These are phyloP conservation scores for Arbutus unedo DNA, from an alignment of 148 eudicot species.

Conservation along the genomic window DNA sequence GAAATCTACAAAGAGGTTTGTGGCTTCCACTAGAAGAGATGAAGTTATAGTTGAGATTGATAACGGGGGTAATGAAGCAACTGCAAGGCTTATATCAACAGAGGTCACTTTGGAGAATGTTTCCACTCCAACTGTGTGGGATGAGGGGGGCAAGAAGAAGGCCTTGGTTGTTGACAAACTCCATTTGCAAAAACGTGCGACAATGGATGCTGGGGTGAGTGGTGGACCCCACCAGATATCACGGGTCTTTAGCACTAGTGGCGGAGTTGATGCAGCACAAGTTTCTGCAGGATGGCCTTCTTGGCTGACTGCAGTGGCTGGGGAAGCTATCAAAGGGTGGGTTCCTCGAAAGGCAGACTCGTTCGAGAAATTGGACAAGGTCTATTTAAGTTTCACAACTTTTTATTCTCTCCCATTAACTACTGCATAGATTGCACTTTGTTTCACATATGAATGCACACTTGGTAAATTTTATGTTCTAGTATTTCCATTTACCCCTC, in stretches of 20 bases:
- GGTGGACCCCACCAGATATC: slow-evolving; percentile 34
- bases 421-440: background rate
- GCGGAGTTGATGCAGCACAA: slow-evolving; percentile 51
- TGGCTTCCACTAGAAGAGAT: slow-evolving; percentile 30
- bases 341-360: slow-evolving; percentile 63
- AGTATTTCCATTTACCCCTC: background rate
- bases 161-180: slow-evolving; percentile 30
- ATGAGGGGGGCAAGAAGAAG: slow-evolving; percentile 31
- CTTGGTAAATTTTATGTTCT: background rate
- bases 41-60: slow-evolving; percentile 33
- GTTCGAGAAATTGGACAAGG: slow-evolving; percentile 71
- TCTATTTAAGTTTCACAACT: slow-evolving; percentile 20
- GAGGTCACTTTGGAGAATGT: slow-evolving; percentile 33
- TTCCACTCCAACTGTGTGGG: slow-evolving; percentile 30
- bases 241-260: slow-evolving; percentile 32
- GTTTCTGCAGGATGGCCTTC: slow-evolving; percentile 69
- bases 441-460: background rate
- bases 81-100: slow-evolving; percentile 46
- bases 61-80: slow-evolving; percentile 38
- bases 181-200: slow-evolving; percentile 21
- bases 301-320: slow-evolving; percentile 72
- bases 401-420: background rate
- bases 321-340: slow-evolving; percentile 75
- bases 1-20: slow-evolving; percentile 26
- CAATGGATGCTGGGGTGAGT: slow-evolving; percentile 20